Percentiles rank a stretch among this genome's conserved stretches.
Evolutionary conservation across 2,329 filamentous ascomycete species (phyloP).

Genomic region (Diaporthe destruens): DNA sequence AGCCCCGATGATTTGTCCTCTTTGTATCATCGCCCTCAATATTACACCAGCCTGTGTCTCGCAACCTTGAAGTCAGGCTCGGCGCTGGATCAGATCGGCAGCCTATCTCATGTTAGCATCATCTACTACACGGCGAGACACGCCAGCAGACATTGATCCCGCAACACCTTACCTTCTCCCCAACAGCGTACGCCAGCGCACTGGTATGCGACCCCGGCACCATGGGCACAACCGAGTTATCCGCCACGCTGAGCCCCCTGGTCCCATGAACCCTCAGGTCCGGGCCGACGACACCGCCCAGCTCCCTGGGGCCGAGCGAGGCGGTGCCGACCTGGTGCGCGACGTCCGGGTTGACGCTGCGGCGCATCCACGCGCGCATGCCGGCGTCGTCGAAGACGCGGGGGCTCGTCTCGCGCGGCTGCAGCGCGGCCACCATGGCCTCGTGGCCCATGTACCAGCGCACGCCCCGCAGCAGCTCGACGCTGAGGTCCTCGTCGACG

Average conservation of each 20-base stretch:
- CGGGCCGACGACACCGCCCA: conserved; percentile 36
- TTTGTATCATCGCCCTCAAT: neutral
- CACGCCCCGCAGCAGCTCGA: conserved; percentile 54
- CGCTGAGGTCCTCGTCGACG: conserved; percentile 53
- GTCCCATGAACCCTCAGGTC: conserved; percentile 35
- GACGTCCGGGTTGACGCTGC: conserved; percentile 6
- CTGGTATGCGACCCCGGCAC: conserved; percentile 36
- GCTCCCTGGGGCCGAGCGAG: conserved; percentile 25
- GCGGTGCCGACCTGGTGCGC: conserved; percentile 32
- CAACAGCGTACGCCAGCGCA: conserved; percentile 32
- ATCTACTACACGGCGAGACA: neutral
- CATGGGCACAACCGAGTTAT: conserved; percentile 36
- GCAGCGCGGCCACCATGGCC: conserved; percentile 19
- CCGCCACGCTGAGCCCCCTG: conserved; percentile 29
- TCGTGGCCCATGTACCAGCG: conserved; percentile 46
- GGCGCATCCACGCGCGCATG: conserved; percentile 16
- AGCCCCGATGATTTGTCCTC: too few species aligned
- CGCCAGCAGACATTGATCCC: neutral
- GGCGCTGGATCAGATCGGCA: conserved; percentile 17
- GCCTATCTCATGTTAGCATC: neutral
- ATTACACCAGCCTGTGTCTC: too few species aligned
- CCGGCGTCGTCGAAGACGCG: conserved; percentile 20
- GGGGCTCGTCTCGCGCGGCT: conserved; percentile 23
- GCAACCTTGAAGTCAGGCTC: conserved; percentile 3
- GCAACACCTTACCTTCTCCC: conserved; percentile 25